phyloP scores from a whole-genome alignment of 192 early-diverging fungal genomes.

The Paraglomus brasilianum region DNA sequence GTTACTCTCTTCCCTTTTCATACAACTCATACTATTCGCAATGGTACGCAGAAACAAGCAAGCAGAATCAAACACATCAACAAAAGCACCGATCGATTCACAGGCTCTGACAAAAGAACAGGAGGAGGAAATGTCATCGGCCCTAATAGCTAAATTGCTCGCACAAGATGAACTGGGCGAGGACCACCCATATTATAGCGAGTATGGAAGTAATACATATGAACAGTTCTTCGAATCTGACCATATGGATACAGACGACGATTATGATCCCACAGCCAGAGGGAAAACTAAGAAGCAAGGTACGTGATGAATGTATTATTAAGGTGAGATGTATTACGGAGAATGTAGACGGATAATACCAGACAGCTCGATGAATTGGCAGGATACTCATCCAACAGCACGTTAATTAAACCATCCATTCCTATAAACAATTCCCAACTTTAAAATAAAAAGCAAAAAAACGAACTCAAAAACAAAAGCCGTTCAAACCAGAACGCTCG shows the following conservation, averaged over 20 bases:
- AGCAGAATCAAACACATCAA: too few species aligned
- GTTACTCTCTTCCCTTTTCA: too few species aligned
- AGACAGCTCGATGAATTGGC: constrained; percentile 23
- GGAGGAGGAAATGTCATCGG: constrained; percentile 78
- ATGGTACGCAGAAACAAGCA: too few species aligned
- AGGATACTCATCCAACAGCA: constrained; percentile 12
- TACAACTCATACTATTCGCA: too few species aligned
- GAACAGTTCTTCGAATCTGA: constrained; percentile 42
- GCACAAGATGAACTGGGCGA: constrained; percentile 65
- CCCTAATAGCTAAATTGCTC: constrained; percentile 75
- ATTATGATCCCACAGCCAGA: constrained; percentile 36
- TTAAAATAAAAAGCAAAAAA: too few species aligned
- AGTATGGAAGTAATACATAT: constrained; percentile 49
- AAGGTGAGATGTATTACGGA: not conserved
- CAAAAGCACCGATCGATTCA: too few species aligned
- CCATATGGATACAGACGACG: constrained; percentile 52
- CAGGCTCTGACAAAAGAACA: constrained; percentile 65
- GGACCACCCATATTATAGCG: constrained; percentile 51
- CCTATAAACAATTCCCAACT: too few species aligned
- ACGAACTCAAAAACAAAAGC: too few species aligned
- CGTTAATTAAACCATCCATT: too few species aligned
- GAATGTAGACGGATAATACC: not conserved
- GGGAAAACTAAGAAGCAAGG: constrained; percentile 28
- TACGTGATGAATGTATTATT: not conserved
- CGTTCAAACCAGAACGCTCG: too few species aligned